These are phyloP conservation scores for Physocladia obscura DNA, from an alignment of 192 early-diverging fungal species.

Conservation along the genomic window DNA sequence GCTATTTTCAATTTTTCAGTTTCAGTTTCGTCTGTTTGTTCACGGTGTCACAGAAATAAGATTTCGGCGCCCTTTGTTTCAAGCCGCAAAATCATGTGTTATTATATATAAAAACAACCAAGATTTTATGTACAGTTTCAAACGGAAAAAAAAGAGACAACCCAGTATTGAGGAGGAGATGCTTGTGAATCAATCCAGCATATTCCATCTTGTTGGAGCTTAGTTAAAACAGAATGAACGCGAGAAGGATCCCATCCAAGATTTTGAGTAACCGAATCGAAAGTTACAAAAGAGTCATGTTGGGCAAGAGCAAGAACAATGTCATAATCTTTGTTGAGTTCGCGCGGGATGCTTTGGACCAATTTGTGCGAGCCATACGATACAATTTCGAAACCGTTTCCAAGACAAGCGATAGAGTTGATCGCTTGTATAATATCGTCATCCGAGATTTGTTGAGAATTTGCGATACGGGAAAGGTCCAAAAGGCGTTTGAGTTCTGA, in stretches of 20 bases:
- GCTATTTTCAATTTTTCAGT: too few species aligned
- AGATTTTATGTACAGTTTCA: too few species aligned
- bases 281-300: constrained; percentile 52
- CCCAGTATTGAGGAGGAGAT: constrained; percentile 46
- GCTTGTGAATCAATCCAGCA: constrained; percentile 73
- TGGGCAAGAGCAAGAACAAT: constrained; percentile 72
- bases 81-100: too few species aligned
- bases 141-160: constrained; percentile 43
- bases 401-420: constrained; percentile 81
- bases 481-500: constrained; percentile 74
- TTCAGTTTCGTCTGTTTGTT: too few species aligned
- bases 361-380: constrained; percentile 76
- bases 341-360: constrained; percentile 86
- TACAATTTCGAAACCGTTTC: constrained; percentile 84
- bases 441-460: constrained; percentile 49
- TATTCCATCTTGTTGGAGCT: constrained; percentile 68
- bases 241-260: constrained; percentile 64
- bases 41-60: too few species aligned
- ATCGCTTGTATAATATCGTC: constrained; percentile 89
- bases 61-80: too few species aligned
- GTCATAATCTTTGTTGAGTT: constrained; percentile 81
- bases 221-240: constrained; percentile 48
- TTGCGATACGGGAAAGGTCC: constrained; percentile 62
- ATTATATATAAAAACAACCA: too few species aligned
- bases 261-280: constrained; percentile 31